Conservation (phyloP, 2,329 filamentous ascomycete genomes). For the Ophiostoma ulmi region DNA sequence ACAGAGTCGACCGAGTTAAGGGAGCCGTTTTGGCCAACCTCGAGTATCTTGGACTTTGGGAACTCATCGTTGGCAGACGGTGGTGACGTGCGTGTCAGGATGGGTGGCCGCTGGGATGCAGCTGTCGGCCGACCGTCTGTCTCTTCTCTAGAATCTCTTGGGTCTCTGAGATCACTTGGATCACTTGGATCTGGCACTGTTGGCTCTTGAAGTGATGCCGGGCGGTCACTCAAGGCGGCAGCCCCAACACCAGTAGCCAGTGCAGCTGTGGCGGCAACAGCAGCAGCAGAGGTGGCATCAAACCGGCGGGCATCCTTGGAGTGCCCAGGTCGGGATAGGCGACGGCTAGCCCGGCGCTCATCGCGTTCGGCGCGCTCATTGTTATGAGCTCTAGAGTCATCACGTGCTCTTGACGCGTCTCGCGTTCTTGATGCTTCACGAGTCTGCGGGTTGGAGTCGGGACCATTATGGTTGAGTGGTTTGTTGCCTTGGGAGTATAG, state of each 20-base stretch:
- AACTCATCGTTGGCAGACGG: conserved; percentile 14
- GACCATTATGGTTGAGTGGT: background rate
- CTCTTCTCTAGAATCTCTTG: background rate
- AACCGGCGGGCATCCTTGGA: conserved; percentile 10
- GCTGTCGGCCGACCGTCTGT: background rate
- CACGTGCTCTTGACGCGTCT: background rate
- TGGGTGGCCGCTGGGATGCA: conserved; percentile 11
- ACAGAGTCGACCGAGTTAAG: background rate
- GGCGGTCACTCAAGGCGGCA: conserved; percentile 4
- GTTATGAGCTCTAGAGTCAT: background rate
- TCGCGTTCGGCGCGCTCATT: background rate
- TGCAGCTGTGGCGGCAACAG: conserved; percentile 13
- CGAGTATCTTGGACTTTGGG: background rate
- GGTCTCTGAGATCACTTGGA: background rate
- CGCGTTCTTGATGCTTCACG: background rate
- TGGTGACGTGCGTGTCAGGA: conserved; percentile 20
- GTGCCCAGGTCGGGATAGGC: background rate
- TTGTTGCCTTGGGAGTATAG: conserved; percentile 20
- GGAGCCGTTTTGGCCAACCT: background rate
- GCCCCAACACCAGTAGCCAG: conserved; percentile 7
- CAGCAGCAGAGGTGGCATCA: conserved; percentile 12
- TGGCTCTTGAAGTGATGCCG: background rate
- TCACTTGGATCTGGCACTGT: background rate
- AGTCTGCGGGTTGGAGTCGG: background rate
- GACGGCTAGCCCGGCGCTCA: background rate